A percentile compares a stretch with the other conserved stretches of the same genome.
phyloP scores from a whole-genome alignment of 2,329 filamentous ascomycete species.

The Monilinia fructigena region DNA sequence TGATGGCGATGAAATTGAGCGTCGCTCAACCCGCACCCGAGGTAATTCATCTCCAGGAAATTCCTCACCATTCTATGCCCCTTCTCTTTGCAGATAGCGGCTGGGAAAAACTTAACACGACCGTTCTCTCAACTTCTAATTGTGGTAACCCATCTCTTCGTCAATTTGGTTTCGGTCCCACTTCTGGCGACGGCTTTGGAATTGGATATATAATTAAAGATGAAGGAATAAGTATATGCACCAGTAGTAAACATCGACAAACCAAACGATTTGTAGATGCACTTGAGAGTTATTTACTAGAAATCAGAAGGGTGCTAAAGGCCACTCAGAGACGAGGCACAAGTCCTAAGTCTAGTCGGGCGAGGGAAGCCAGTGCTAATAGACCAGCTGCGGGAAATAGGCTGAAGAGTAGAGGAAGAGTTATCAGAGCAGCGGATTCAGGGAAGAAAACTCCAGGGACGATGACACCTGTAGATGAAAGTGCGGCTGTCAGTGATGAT shows the following conservation, averaged over 20 bases:
- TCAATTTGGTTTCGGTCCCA: slow-evolving; percentile 95
- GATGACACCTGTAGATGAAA: slow-evolving; percentile 66
- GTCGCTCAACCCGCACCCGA: slow-evolving; percentile 41
- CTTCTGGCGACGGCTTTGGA: slow-evolving; percentile 89
- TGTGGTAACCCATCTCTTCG: slow-evolving; percentile 93
- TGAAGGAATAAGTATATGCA: slow-evolving; percentile 84
- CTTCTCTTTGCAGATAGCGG: slow-evolving; percentile 82
- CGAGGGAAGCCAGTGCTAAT: slow-evolving; percentile 55
- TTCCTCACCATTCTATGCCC: slow-evolving; percentile 58
- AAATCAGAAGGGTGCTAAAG: slow-evolving; percentile 80
- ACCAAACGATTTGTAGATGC: slow-evolving; percentile 88
- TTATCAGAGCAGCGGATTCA: slow-evolving; percentile 59
- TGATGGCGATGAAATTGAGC: slow-evolving; percentile 23
- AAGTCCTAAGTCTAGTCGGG: slow-evolving; percentile 53
- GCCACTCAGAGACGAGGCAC: slow-evolving; percentile 60
- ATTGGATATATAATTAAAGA: slow-evolving; percentile 99
- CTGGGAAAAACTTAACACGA: slow-evolving; percentile 95
- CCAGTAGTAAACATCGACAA: slow-evolving; percentile 89
- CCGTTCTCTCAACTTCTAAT: slow-evolving; percentile 95
- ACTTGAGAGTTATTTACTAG: slow-evolving; percentile 84
- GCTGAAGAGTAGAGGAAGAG: slow-evolving; percentile 69
- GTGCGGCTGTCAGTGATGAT: slow-evolving; percentile 72
- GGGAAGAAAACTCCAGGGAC: slow-evolving; percentile 47
- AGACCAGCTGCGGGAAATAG: slow-evolving; percentile 43
- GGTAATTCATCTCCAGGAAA: slow-evolving; percentile 54